These are phyloP conservation scores for Amanita rubescens DNA, from an alignment of 768 basidiomycete species.

Conservation along the genomic window DNA sequence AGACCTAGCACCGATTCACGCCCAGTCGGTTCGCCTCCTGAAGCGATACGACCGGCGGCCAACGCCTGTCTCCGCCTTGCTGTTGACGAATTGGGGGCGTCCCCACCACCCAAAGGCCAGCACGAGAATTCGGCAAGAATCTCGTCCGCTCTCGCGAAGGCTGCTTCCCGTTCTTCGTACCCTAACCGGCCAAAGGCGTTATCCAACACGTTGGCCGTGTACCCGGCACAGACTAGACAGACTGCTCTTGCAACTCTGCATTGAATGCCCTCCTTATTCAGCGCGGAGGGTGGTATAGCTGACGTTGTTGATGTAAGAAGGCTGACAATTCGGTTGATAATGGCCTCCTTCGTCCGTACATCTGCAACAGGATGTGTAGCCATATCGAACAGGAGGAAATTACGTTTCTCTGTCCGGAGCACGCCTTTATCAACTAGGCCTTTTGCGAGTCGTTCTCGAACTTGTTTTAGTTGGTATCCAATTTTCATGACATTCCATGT, in stretches of 20 bases:
- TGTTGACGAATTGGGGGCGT: conserved; percentile 18
- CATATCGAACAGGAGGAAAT: conserved; percentile 99
- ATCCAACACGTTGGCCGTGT: conserved; percentile 92
- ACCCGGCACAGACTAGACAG: conserved; percentile 83
- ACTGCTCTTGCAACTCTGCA: conserved; percentile 78
- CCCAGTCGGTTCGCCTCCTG: conserved; percentile 36
- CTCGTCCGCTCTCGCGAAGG: conserved; percentile 91
- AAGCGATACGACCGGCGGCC: conserved; percentile 18
- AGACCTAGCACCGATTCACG: conserved; percentile 69
- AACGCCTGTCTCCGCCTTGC: conserved; percentile 26
- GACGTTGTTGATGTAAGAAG: conserved; percentile 81
- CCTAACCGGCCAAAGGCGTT: conserved; percentile 84
- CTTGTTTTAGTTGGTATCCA: conserved; percentile 97
- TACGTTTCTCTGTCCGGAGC: conserved; percentile 97
- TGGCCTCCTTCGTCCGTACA: conserved; percentile 79
- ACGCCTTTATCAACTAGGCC: conserved; percentile 98
- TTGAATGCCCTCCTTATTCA: conserved; percentile 72
- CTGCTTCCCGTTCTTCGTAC: conserved; percentile 91
- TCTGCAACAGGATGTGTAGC: conserved; percentile 98
- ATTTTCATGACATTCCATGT: conserved; percentile 99
- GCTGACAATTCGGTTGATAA: conserved; percentile 67
- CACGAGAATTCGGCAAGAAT: conserved; percentile 83
- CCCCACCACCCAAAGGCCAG: conserved; percentile 71
- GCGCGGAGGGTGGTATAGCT: conserved; percentile 66
- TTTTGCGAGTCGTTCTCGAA: conserved; percentile 95